These are phyloP conservation scores for Phytopythium helicoides DNA, from an alignment of 352 stramenopile genomes.

Conservation along the genomic window DNA sequence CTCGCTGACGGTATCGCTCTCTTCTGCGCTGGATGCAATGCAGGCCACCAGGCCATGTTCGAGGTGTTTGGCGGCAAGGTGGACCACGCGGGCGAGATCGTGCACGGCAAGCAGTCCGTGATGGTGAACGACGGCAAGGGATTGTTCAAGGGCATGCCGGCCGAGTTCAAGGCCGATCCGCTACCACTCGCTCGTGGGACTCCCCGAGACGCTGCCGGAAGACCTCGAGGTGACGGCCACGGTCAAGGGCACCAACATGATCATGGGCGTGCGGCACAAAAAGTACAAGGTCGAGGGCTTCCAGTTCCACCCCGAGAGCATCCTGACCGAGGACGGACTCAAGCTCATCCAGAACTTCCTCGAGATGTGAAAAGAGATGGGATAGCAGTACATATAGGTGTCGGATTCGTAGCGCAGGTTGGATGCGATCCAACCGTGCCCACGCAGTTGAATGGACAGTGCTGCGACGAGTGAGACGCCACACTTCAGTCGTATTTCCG, in stretches of 20 bases:
- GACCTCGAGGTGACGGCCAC: conserved; percentile 80
- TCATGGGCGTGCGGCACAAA: conserved; percentile 89
- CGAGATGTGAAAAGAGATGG: conserved; percentile 57
- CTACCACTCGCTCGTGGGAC: conserved; percentile 86
- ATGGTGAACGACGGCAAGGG: conserved; percentile 86
- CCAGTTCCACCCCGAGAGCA: conserved; percentile 89
- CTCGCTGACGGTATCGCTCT: background rate
- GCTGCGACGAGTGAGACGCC: background rate
- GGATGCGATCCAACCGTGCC: background rate
- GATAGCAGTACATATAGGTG: background rate
- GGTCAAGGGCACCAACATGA: conserved; percentile 82
- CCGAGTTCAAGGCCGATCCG: conserved; percentile 82
- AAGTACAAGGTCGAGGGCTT: conserved; percentile 85
- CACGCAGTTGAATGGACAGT: background rate
- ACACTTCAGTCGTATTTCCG: background rate
- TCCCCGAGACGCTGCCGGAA: conserved; percentile 76
- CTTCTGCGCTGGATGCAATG: too few relatives aligned
- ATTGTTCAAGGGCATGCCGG: conserved; percentile 77
- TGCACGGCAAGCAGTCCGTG: conserved; percentile 84
- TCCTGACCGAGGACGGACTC: conserved; percentile 80
- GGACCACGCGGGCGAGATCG: conserved; percentile 82
- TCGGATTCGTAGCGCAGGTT: too few relatives aligned
- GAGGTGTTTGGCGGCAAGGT: conserved; percentile 87
- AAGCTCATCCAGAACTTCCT: conserved; percentile 88
- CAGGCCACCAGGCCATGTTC: conserved; percentile 84